Base-by-base conservation (phyloP, 2,329 filamentous ascomycete species). In the Chaetomiaceae sp. region DNA sequence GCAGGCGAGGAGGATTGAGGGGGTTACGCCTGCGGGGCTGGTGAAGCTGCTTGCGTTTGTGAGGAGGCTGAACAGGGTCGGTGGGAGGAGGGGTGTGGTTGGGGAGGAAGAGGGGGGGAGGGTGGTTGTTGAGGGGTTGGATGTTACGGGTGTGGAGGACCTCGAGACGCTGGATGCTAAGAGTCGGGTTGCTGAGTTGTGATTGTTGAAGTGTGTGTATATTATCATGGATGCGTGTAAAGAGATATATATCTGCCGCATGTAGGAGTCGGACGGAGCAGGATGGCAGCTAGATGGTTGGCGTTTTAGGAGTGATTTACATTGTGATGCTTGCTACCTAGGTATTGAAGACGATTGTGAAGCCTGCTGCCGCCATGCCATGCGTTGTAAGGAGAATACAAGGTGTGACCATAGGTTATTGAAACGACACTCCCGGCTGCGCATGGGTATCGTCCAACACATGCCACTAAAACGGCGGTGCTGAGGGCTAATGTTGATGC, bases 1-100 rank as follows among this genome's bases (percentile, higher is more conserved):
- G 0, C 94, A 96, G 78, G 92, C 92, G 29, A 79, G 90, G 45
- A 76, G 94, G 14, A 82, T 96, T 11, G 94, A 99, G 70, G 92
- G 92, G 4, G 75, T 87, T 57, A 86, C 83, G 19, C 82, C 83
- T 0, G 74, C 79, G 0, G 83, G 81, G 0, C 79, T 78, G 53
- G 65, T 86, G 39, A 71, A 81, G 51, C 66, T 94, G 57, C 69
- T 92, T 53, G 76, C 75, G 22, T 80, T 81, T 66, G 83, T 90
- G 43, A 47, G 31, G 45, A 11, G 23, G 44, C 14, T 34, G n/a
- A 11, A 12, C 22, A n/a, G 14, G 36, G 39, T 43, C 11, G 47
- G 14, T 8, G 39, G 37, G 38, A 5, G n/a, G 36, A 34, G 31
- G 17, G 39, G 23, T 25, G n/a, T 20, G 7, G 20, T 15, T 2